phyloP scores from a whole-genome alignment of 768 basidiomycete species.

The Cystobasidium onofrii region DNA sequence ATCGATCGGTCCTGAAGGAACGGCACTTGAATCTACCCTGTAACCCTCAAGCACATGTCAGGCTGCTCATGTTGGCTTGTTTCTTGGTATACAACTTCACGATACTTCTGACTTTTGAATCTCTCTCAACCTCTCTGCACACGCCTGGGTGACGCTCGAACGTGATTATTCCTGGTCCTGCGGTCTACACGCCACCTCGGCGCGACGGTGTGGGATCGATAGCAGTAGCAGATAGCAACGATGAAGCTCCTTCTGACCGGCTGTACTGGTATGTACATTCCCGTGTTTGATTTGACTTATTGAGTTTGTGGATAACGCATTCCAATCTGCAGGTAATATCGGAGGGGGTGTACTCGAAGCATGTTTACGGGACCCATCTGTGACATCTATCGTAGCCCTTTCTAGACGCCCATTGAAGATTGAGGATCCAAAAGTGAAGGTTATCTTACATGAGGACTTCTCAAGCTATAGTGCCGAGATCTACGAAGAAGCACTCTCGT shows the following conservation, averaged over 20 bases:
- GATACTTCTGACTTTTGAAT: too few species aligned
- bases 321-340: background rate
- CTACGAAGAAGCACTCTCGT: background rate
- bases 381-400: background rate
- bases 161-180: too few species aligned
- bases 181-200: background rate
- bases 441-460: constrained; percentile 2
- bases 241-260: background rate
- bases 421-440: background rate
- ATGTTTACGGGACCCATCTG: background rate
- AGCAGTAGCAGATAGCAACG: too few species aligned
- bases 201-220: too few species aligned
- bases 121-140: too few species aligned
- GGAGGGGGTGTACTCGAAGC: background rate
- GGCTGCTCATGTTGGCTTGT: too few species aligned
- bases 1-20: too few species aligned
- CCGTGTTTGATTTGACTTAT: background rate
- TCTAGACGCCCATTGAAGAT: background rate
- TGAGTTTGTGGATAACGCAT: background rate
- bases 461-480: background rate
- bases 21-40: too few species aligned
- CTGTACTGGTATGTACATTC: background rate
- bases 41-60: too few species aligned
- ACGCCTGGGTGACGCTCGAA: too few species aligned
- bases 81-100: too few species aligned